These are phyloP conservation scores for Amanita fuliginea DNA, from an alignment of 768 basidiomycete species.

Conservation along the genomic window DNA sequence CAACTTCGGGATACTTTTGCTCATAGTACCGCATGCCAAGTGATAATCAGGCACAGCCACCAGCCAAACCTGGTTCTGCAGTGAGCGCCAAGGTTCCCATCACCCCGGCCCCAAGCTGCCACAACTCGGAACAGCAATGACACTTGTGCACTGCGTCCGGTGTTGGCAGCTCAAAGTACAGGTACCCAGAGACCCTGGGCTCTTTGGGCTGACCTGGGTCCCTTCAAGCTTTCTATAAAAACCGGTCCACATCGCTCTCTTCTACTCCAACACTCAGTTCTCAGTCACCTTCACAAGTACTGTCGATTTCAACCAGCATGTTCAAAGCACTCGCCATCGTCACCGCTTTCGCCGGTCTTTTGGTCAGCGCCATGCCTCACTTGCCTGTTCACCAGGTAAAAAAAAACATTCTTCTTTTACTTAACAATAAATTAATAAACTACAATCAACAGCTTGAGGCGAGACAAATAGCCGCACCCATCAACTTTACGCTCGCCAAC, in stretches of 20 bases:
- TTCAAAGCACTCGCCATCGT: background rate
- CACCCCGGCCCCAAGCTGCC: too few relatives aligned
- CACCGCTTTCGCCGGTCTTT: background rate
- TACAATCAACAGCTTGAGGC: background rate
- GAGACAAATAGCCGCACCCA: background rate
- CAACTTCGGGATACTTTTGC: conserved; percentile 89
- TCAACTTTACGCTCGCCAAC: background rate
- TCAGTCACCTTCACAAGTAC: background rate
- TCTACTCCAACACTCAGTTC: background rate
- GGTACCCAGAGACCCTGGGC: background rate
- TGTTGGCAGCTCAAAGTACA: background rate
- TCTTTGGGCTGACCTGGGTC: background rate
- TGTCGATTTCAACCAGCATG: background rate
- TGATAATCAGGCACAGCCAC: conserved; percentile 3
- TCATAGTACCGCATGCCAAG: conserved; percentile 80
- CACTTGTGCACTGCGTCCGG: background rate
- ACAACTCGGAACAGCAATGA: background rate
- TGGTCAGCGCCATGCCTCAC: conserved; percentile 2
- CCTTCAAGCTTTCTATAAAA: background rate
- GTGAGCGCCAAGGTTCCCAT: too few relatives aligned
- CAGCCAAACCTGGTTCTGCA: background rate
- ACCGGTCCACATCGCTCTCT: background rate
- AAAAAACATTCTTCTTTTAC: background rate
- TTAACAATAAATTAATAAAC: background rate
- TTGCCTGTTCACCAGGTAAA: background rate